These are phyloP conservation scores for Fragaria ananassa DNA, from an alignment of 306 rosid species.

Conservation along the genomic window DNA sequence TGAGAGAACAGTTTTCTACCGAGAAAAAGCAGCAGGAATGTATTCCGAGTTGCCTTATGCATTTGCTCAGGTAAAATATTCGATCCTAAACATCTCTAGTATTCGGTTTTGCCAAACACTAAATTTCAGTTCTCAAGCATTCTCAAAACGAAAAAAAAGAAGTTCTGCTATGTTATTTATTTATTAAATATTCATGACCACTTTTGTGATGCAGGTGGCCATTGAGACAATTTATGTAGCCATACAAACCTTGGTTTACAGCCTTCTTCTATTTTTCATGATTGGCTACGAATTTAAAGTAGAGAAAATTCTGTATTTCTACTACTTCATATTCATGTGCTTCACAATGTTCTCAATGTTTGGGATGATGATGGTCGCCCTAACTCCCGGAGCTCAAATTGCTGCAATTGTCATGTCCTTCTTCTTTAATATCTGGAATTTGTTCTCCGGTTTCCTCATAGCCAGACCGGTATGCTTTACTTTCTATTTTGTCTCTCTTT, in stretches of 20 bases:
- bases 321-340: too few relatives aligned
- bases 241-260: slow-evolving; percentile 35
- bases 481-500: neutral
- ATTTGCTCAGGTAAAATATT: slow-evolving; percentile 53
- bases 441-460: slow-evolving; percentile 64
- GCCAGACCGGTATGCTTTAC: slow-evolving; percentile 45
- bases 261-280: slow-evolving; percentile 48
- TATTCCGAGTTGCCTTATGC: slow-evolving; percentile 59
- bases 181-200: neutral
- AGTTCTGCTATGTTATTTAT: neutral
- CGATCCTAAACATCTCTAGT: neutral
- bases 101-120: neutral
- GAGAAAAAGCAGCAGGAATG: too few relatives aligned
- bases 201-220: slow-evolving; percentile 43
- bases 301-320: slow-evolving; percentile 49
- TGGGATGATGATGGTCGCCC: slow-evolving; percentile 60
- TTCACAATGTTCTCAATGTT: slow-evolving; percentile 53
- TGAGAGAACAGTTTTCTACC: slow-evolving; percentile 65
- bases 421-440: too few relatives aligned
- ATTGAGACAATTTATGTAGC: slow-evolving; percentile 57
- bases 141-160: too few relatives aligned
- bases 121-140: too few relatives aligned
- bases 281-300: slow-evolving; percentile 45
- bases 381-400: slow-evolving; percentile 53
- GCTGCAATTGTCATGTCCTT: slow-evolving; percentile 54